Evolutionary conservation across 148 eudicot genomes (phyloP).

Genomic region (Arctostaphylos glauca): DNA sequence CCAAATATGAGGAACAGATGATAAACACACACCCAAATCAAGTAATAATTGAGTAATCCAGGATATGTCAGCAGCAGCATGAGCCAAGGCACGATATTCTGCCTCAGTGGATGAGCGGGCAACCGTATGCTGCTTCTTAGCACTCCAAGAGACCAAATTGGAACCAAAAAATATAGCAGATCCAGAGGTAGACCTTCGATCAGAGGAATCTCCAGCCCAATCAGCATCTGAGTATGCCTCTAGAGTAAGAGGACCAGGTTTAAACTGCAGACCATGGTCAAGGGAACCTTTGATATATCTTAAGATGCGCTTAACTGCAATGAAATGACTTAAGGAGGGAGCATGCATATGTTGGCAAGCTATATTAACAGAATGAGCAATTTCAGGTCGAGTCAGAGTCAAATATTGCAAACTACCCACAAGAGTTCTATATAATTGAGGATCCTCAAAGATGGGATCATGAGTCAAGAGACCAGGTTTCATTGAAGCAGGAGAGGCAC

Average conservation of each 20-base stretch:
- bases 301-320: neutral
- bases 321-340: neutral
- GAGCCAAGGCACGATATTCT: no score
- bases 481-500: neutral
- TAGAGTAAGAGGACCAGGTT: neutral
- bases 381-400: neutral
- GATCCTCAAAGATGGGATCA: neutral
- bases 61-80: no score
- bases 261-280: neutral
- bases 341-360: neutral
- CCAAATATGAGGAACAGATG: no score
- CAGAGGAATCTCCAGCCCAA: neutral
- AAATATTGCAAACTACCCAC: neutral
- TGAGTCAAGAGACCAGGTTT: neutral
- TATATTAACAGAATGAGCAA: neutral
- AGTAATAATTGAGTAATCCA: no score
- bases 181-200: no score
- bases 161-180: no score
- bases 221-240: neutral
- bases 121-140: no score
- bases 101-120: no score
- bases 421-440: neutral
- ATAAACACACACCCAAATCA: no score
- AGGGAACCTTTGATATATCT: neutral
- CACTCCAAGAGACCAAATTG: no score